Conservation (phyloP, 768 basidiomycete genomes). For the Lyophyllum decastes region DNA sequence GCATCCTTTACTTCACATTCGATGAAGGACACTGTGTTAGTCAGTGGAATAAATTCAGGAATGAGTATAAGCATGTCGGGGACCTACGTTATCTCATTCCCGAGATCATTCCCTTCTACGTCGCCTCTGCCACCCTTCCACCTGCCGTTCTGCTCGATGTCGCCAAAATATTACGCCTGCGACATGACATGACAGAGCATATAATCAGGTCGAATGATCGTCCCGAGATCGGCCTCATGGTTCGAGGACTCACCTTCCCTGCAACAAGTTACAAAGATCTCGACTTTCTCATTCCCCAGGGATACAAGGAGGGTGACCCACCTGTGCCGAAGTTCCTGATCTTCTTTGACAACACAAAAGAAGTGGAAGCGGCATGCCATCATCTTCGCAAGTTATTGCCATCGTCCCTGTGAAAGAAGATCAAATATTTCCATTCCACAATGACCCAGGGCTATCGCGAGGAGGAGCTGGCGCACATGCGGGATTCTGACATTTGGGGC, state of each 20-base stretch:
- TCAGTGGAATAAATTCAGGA: slow-evolving; percentile 2
- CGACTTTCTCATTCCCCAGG: no score
- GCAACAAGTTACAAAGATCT: not conserved
- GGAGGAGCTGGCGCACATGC: not conserved
- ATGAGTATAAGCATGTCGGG: not conserved
- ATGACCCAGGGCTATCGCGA: slow-evolving; percentile 2
- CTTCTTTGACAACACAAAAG: slow-evolving; percentile 9
- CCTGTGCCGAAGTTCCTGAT: not conserved
- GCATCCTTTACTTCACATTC: slow-evolving; percentile 7
- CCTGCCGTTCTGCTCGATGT: no score
- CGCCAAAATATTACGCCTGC: no score
- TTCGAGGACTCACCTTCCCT: not conserved
- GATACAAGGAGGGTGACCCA: not conserved
- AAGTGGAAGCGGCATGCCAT: not conserved
- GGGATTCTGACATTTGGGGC: slow-evolving; percentile 15
- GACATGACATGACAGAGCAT: no score
- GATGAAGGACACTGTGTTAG: slow-evolving; percentile 12
- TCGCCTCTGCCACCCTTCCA: no score
- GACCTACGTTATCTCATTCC: not conserved
- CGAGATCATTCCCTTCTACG: no score
- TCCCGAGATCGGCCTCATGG: slow-evolving; percentile 7
- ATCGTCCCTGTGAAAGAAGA: not conserved
- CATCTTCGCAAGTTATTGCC: not conserved
- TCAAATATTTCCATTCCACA: slow-evolving; percentile 2
- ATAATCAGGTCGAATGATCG: no score